A percentile compares a stretch with the other conserved stretches of the same genome.
Evolutionary conservation across 345 rosid species (phyloP).

Genomic region (Gossypium sturtianum): DNA sequence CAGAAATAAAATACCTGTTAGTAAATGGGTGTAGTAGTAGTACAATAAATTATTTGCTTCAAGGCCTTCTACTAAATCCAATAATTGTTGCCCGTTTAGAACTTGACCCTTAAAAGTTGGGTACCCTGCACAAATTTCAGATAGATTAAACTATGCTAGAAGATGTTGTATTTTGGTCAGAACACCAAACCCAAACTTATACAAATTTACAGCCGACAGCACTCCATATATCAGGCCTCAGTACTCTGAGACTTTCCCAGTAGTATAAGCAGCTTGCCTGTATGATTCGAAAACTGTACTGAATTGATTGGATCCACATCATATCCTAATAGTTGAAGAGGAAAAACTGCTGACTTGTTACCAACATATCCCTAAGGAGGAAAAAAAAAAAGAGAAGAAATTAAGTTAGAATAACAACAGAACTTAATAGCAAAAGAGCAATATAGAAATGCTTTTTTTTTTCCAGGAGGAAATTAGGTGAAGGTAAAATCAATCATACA

Average conservation of each 20-base stretch:
- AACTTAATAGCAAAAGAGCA: neutral
- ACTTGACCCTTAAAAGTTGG: conserved; percentile 94
- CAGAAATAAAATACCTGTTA: conserved; percentile 56
- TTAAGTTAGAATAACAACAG: neutral
- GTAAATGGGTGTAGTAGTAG: conserved; percentile 84
- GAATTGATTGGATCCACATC: conserved; percentile 98
- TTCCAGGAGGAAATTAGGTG: neutral
- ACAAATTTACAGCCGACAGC: conserved; percentile 30
- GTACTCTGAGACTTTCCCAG: conserved; percentile 25
- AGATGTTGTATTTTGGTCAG: neutral
- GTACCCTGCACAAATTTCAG: conserved; percentile 54
- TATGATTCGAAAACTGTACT: conserved; percentile 96
- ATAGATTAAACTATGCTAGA: conserved; percentile 10
- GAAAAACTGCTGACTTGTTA: conserved; percentile 93
- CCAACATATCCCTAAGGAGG: conserved; percentile 86
- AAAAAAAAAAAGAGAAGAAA: neutral
- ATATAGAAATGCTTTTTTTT: neutral
- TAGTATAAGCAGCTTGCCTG: conserved; percentile 59
- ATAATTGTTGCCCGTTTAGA: conserved; percentile 80
- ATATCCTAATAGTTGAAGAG: conserved; percentile 88
- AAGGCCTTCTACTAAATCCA: conserved; percentile 89
- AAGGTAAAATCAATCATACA: neutral
- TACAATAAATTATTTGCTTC: conserved; percentile 69
- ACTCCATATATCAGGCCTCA: conserved; percentile 33
- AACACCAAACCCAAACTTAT: conserved; percentile 25